phyloP scores from a whole-genome alignment of 106 monocot species.

The Dendrobium huoshanense region DNA sequence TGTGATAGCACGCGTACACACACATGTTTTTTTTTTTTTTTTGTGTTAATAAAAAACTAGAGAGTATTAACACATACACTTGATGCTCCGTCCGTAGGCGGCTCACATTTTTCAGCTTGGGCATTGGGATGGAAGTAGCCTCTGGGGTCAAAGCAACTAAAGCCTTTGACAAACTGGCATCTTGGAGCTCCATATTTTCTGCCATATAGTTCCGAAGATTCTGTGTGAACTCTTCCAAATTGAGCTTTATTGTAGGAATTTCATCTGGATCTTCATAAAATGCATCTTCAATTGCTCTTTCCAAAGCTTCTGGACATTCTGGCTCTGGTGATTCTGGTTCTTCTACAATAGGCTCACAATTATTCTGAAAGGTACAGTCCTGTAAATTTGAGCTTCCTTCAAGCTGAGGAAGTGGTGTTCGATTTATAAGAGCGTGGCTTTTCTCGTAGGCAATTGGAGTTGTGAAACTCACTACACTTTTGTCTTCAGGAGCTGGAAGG shows the following conservation, averaged over 20 bases:
- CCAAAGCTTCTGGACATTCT: slow-evolving; percentile 29
- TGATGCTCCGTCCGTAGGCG: slow-evolving; percentile 62
- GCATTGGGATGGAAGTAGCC: slow-evolving; percentile 30
- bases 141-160: slow-evolving; percentile 40
- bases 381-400: slow-evolving; percentile 14
- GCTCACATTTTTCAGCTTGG: slow-evolving; percentile 61
- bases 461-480: slow-evolving; percentile 28
- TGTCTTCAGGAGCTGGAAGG: slow-evolving; percentile 62
- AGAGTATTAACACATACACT: slow-evolving; percentile 39
- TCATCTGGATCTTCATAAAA: slow-evolving; percentile 60
- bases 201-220: slow-evolving; percentile 50
- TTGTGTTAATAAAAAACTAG: not conserved
- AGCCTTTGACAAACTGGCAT: slow-evolving; percentile 51
- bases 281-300: slow-evolving; percentile 56
- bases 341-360: slow-evolving; percentile 57
- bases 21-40: not conserved
- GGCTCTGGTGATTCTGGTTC: slow-evolving; percentile 57
- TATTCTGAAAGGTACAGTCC: slow-evolving; percentile 6
- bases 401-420: slow-evolving; percentile 27
- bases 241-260: slow-evolving; percentile 55
- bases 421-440: not conserved
- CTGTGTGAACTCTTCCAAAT: slow-evolving; percentile 42
- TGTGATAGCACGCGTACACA: not conserved
- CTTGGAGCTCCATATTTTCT: slow-evolving; percentile 31
- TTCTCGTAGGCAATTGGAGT: slow-evolving; percentile 11